Percentiles rank a stretch among this genome's conserved stretches.
Conservation (phyloP, 441 rosid genomes). For the Hura crepitans region DNA sequence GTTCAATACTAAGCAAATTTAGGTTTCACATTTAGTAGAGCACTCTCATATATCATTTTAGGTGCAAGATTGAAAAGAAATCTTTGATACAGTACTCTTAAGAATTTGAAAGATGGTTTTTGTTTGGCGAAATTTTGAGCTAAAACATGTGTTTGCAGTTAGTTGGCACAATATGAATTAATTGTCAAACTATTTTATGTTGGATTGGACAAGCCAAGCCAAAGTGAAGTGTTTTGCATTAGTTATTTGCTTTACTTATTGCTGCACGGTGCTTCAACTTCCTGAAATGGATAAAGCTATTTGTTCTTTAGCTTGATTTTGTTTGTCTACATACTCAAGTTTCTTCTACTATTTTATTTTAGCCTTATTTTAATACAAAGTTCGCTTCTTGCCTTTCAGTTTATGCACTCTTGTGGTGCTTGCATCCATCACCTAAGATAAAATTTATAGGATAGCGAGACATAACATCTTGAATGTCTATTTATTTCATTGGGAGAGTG, state of each 20-base stretch:
- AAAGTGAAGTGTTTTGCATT: not conserved
- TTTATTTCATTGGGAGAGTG: no score
- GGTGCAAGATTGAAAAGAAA: not conserved
- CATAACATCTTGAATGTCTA: no score
- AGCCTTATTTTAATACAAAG: no score
- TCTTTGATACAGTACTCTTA: not conserved
- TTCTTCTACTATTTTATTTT: no score
- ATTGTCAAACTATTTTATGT: not conserved
- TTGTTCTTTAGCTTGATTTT: conserved; percentile 3
- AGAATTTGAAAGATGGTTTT: not conserved
- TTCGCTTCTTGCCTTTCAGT: no score
- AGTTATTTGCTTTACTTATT: not conserved
- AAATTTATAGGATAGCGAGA: no score
- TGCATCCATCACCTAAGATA: no score
- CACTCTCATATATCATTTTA: not conserved
- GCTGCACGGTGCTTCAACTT: not conserved
- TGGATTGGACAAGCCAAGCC: not conserved
- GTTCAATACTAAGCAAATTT: not conserved
- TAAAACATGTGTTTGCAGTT: not conserved
- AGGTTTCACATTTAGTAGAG: not conserved
- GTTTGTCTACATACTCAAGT: no score
- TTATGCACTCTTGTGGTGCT: no score
- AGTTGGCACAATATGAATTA: not conserved
- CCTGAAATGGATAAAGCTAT: not conserved
- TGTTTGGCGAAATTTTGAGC: not conserved